A percentile compares a stretch with the other conserved stretches of the same genome.
phyloP scores from a whole-genome alignment of 306 rosid species.

The Quercus robur region DNA sequence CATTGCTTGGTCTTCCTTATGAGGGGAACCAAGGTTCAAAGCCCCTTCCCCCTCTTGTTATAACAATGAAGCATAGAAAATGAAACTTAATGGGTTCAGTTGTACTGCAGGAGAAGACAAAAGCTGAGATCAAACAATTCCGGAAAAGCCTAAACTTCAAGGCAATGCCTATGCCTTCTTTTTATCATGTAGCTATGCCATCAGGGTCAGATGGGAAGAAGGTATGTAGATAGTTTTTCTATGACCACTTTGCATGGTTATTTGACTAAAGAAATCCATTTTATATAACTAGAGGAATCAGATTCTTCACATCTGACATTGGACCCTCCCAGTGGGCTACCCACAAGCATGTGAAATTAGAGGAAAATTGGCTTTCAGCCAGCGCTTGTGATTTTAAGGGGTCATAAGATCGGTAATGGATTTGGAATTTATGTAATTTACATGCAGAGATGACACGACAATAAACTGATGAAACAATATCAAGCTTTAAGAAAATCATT shows the following conservation, averaged over 20 bases:
- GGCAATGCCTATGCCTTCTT: slow-evolving; percentile 75
- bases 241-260: neutral
- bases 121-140: slow-evolving; percentile 59
- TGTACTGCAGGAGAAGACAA: slow-evolving; percentile 49
- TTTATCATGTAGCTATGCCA: slow-evolving; percentile 34
- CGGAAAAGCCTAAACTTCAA: slow-evolving; percentile 68
- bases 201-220: slow-evolving; percentile 39
- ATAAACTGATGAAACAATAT: neutral
- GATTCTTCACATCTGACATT: neutral
- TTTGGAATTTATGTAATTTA: neutral
- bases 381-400: neutral
- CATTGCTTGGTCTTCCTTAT: too few species aligned
- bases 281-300: neutral
- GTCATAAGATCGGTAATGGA: neutral
- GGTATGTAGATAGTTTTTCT: slow-evolving; percentile 35
- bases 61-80: too few species aligned
- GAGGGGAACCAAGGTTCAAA: too few species aligned
- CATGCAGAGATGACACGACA: neutral
- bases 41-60: too few species aligned
- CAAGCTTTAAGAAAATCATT: neutral
- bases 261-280: neutral
- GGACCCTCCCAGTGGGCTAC: neutral
- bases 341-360: neutral
- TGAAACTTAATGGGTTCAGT: slow-evolving; percentile 16
- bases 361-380: neutral